Evolutionary conservation across 164 flowering plant genomes (phyloP).

Genomic region (Cinnamomum chago): DNA sequence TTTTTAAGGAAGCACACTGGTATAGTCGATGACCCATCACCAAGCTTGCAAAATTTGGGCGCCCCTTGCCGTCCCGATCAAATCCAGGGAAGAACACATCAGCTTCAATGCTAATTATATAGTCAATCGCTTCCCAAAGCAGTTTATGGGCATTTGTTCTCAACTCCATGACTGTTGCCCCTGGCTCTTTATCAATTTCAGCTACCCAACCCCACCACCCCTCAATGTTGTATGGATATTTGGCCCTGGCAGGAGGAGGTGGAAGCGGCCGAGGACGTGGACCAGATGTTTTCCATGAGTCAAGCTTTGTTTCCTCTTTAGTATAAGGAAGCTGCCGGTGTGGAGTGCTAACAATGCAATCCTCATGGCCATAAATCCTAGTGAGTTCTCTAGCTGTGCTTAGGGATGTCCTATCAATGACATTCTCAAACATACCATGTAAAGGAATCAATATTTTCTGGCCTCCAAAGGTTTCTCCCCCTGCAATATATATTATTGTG

Average conservation of each 20-base stretch:
- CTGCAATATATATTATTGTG: slow-evolving; percentile 81
- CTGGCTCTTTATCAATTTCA: slow-evolving; percentile 92
- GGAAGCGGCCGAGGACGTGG: slow-evolving; percentile 96
- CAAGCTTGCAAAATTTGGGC: slow-evolving; percentile 80
- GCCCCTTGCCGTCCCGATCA: slow-evolving; percentile 93
- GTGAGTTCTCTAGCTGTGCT: slow-evolving; percentile 60
- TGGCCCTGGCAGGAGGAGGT: slow-evolving; percentile 90
- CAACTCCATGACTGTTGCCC: slow-evolving; percentile 69
- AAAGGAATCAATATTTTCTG: slow-evolving; percentile 79
- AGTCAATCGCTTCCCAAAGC: slow-evolving; percentile 98
- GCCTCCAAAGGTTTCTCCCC: slow-evolving; percentile 95
- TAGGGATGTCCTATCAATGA: slow-evolving; percentile 84
- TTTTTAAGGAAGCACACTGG: slow-evolving; percentile 72
- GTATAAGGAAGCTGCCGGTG: slow-evolving; percentile 34
- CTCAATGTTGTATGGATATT: slow-evolving; percentile 76
- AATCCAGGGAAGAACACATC: slow-evolving; percentile 91
- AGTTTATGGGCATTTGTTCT: slow-evolving; percentile 91
- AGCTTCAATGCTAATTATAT: slow-evolving; percentile 67
- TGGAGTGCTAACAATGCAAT: slow-evolving; percentile 27
- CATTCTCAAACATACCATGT: slow-evolving; percentile 92
- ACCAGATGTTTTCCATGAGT: slow-evolving; percentile 71
- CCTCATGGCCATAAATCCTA: slow-evolving; percentile 75
- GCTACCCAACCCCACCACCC: slow-evolving; percentile 99
- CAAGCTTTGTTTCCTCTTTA: slow-evolving; percentile 39
- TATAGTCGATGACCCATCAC: slow-evolving; percentile 93